Evolutionary conservation across 1,284 basidiomycete genomes (phyloP).

Genomic region (Agroathelia rolfsii): DNA sequence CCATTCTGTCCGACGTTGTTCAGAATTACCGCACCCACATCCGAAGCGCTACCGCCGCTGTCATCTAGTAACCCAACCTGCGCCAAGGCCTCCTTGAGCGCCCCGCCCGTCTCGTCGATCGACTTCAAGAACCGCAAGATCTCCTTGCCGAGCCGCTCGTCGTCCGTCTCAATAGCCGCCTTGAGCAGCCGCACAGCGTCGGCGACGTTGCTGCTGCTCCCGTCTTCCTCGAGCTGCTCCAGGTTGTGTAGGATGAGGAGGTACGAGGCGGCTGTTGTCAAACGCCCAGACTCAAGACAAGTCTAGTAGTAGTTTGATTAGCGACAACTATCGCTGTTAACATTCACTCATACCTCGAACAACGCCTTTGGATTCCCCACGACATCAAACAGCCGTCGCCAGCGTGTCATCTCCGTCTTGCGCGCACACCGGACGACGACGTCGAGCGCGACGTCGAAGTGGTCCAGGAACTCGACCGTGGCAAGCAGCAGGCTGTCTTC

Average conservation of each 20-base stretch:
- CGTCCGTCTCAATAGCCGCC: conserved; percentile 63
- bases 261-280: conserved; percentile 90
- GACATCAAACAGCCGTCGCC: conserved; percentile 81
- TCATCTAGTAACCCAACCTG: conserved; percentile 22
- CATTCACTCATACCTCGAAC: conserved; percentile 61
- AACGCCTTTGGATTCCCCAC: conserved; percentile 85
- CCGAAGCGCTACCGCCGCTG: background rate
- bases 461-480: conserved; percentile 86
- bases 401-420: conserved; percentile 92
- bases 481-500: conserved; percentile 46
- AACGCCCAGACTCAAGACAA: conserved; percentile 65
- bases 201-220: no score
- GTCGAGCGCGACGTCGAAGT: conserved; percentile 84
- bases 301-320: conserved; percentile 32
- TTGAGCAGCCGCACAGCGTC: conserved; percentile 75
- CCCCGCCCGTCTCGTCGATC: conserved; percentile 76
- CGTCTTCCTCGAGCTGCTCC: conserved; percentile 80
- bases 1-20: no score
- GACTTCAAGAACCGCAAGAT: conserved; percentile 86
- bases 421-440: conserved; percentile 95
- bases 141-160: conserved; percentile 80
- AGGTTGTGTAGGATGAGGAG: conserved; percentile 89
- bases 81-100: conserved; percentile 52
- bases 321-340: conserved; percentile 1
- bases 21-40: background rate